Percentiles rank a stretch among this genome's conserved stretches.
Evolutionary conservation across 768 basidiomycete species (phyloP).

Genomic region (Omphalotus guepiniiformis): DNA sequence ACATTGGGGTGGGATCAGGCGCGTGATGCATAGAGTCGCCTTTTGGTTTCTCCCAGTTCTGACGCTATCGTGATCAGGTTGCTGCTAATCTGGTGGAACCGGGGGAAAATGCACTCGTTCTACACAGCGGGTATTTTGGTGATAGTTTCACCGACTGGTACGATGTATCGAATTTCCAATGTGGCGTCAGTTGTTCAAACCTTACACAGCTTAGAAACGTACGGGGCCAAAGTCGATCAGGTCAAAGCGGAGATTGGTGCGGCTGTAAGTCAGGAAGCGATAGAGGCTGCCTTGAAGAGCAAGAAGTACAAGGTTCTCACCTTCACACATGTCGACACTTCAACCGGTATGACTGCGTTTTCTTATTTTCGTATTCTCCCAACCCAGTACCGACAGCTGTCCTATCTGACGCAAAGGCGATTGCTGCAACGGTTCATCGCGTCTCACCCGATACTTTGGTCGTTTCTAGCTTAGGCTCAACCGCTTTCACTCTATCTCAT

Average conservation of each 20-base stretch:
- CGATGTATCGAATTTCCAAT: constrained; percentile 13
- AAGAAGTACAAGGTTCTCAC: constrained; percentile 88
- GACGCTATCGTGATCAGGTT: too few species aligned
- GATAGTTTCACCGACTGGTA: constrained; percentile 88
- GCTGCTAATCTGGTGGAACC: constrained; percentile 87
- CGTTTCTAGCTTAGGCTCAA: constrained; percentile 6
- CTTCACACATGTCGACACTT: constrained; percentile 95
- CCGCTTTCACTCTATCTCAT: constrained; percentile 4
- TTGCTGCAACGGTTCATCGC: constrained; percentile 66
- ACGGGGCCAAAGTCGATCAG: constrained; percentile 85
- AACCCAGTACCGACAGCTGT: constrained; percentile 51
- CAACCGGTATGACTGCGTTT: constrained; percentile 46
- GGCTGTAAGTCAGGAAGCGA: constrained; percentile 53
- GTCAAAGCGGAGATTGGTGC: constrained; percentile 80
- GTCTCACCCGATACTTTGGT: constrained; percentile 87
- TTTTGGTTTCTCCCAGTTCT: constrained; percentile 1
- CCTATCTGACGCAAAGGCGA: constrained; percentile 74
- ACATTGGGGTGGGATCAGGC: constrained; percentile 97
- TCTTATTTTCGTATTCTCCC: neutral
- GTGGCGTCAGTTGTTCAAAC: neutral
- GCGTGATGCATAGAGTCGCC: constrained; percentile 16
- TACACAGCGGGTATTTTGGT: constrained; percentile 93
- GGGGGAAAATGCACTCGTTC: constrained; percentile 74
- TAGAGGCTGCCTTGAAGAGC: constrained; percentile 65
- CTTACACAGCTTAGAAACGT: constrained; percentile 70